phyloP scores from a whole-genome alignment of 1,284 basidiomycete species.

The Agroathelia rolfsii region DNA sequence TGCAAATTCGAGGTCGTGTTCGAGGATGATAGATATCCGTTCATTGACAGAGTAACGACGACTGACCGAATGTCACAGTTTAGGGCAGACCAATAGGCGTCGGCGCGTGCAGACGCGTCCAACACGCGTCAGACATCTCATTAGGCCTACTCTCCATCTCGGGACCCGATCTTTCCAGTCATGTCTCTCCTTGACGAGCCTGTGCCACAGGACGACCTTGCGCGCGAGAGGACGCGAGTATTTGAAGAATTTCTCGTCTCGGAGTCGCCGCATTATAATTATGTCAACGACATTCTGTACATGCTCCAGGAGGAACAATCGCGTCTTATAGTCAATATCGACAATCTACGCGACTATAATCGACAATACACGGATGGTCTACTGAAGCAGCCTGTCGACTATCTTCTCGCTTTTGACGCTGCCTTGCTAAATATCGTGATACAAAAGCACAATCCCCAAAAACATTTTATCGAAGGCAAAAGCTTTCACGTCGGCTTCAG shows the following conservation, averaged over 20 bases:
- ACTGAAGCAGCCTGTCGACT: conserved; percentile 83
- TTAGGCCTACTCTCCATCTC: too few species aligned
- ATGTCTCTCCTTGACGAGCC: conserved; percentile 58
- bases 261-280: conserved; percentile 71
- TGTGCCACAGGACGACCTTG: conserved; percentile 57
- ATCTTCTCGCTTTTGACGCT: conserved; percentile 86
- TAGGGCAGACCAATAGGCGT: too few species aligned
- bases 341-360: conserved; percentile 92
- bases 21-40: too few species aligned
- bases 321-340: conserved; percentile 91
- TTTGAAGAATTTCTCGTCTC: conserved; percentile 86
- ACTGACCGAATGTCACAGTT: too few species aligned
- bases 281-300: conserved; percentile 77
- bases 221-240: conserved; percentile 65
- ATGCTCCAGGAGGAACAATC: conserved; percentile 83
- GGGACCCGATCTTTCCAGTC: too few species aligned
- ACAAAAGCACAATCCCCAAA: conserved; percentile 68
- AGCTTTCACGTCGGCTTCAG: conserved; percentile 86
- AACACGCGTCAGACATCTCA: too few species aligned
- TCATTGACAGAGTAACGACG: too few species aligned
- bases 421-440: conserved; percentile 74
- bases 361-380: conserved; percentile 77
- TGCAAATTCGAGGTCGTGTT: too few species aligned
- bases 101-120: too few species aligned
- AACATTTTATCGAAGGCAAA: conserved; percentile 77